Conservation (phyloP, 2,329 filamentous ascomycete genomes). For the Myriosclerotinia duriaeana region DNA sequence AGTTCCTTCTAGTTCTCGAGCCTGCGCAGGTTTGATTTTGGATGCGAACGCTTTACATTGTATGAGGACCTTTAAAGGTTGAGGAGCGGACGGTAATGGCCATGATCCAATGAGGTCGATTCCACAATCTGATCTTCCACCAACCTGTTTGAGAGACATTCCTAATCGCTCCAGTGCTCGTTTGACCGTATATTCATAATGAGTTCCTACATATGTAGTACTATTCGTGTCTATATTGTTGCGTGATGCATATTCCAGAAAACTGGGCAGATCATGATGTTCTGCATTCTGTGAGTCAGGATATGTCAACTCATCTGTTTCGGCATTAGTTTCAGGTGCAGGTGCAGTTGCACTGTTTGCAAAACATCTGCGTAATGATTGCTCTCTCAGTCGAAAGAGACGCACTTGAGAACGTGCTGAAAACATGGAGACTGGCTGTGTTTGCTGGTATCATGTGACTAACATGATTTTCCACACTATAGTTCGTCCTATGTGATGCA, state of each 20-base stretch:
- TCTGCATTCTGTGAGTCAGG: conserved; percentile 49
- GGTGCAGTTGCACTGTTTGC: conserved; percentile 30
- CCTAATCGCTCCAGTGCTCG: conserved; percentile 57
- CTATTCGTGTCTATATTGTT: conserved; percentile 54
- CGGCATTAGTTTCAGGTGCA: background rate
- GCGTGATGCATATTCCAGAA: conserved; percentile 60
- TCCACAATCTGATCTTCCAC: conserved; percentile 65
- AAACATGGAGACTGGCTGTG: conserved; percentile 30
- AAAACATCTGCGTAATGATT: conserved; percentile 31
- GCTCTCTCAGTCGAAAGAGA: conserved; percentile 29
- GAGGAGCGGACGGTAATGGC: conserved; percentile 52
- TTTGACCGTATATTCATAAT: conserved; percentile 72
- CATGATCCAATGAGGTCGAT: conserved; percentile 75
- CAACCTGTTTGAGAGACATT: conserved; percentile 64
- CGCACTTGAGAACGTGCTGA: conserved; percentile 26
- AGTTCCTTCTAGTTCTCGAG: conserved; percentile 79
- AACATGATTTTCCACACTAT: background rate
- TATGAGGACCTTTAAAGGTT: conserved; percentile 50
- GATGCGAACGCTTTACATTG: conserved; percentile 69
- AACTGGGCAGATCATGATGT: conserved; percentile 65
- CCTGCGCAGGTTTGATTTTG: conserved; percentile 54
- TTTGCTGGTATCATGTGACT: conserved; percentile 25
- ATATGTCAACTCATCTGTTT: conserved; percentile 42
- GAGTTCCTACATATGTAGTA: conserved; percentile 68
- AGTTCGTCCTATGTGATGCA: conserved; percentile 7